A percentile compares a stretch with the other conserved stretches of the same genome.
phyloP scores from a whole-genome alignment of 2,329 filamentous ascomycete genomes.

The Aspergillus sp. region DNA sequence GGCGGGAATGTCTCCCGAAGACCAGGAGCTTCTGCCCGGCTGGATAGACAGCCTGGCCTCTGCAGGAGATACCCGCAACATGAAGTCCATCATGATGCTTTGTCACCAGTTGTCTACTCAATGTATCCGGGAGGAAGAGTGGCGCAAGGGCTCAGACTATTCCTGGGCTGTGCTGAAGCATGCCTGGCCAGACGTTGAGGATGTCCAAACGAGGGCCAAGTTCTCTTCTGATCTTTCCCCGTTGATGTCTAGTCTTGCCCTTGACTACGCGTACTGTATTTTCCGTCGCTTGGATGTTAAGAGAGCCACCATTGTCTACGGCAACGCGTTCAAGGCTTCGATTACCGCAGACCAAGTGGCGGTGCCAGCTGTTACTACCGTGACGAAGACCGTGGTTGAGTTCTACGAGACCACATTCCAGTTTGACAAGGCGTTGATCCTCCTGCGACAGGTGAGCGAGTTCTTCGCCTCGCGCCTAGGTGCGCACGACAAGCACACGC shows the following conservation, averaged over 20 bases:
- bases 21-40: slow-evolving; percentile 34
- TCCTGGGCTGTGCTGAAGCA: slow-evolving; percentile 35
- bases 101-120: slow-evolving; percentile 36
- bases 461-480: slow-evolving; percentile 35
- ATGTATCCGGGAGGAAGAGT: slow-evolving; percentile 35
- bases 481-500: slow-evolving; percentile 46
- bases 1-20: slow-evolving; percentile 24
- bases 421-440: slow-evolving; percentile 33
- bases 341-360: slow-evolving; percentile 34
- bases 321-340: slow-evolving; percentile 37
- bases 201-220: slow-evolving; percentile 29
- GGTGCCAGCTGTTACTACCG: slow-evolving; percentile 33
- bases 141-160: slow-evolving; percentile 31
- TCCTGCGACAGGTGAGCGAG: slow-evolving; percentile 35
- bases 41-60: slow-evolving; percentile 37
- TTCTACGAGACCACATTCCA: slow-evolving; percentile 42
- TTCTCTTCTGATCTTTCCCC: slow-evolving; percentile 35
- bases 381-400: slow-evolving; percentile 39
- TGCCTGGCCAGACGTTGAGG: slow-evolving; percentile 34
- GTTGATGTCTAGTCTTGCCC: slow-evolving; percentile 32
- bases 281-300: slow-evolving; percentile 37
- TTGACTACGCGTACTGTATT: slow-evolving; percentile 36
- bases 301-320: slow-evolving; percentile 32
- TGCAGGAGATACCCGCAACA: slow-evolving; percentile 22
- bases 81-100: slow-evolving; percentile 30